These are phyloP conservation scores for Dillenia turbinata DNA, from an alignment of 164 flowering plant genomes.

Conservation along the genomic window DNA sequence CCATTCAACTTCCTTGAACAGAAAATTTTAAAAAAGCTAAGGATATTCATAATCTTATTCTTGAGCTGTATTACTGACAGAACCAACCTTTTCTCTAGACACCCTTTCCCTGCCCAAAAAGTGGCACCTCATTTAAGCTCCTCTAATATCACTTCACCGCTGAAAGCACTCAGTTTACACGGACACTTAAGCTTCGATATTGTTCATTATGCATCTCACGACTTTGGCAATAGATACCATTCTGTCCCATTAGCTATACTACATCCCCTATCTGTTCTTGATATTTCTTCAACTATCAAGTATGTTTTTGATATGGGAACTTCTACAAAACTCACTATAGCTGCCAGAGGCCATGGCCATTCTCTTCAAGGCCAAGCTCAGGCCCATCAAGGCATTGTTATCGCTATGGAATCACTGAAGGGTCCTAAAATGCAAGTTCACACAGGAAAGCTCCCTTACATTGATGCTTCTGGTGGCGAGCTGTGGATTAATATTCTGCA, in stretches of 20 bases:
- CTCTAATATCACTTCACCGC: conserved; percentile 16
- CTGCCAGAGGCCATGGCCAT: conserved; percentile 94
- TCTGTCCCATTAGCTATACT: conserved; percentile 61
- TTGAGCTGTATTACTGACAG: conserved; percentile 29
- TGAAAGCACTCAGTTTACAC: conserved; percentile 31
- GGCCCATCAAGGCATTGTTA: conserved; percentile 58
- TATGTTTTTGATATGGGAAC: conserved; percentile 50
- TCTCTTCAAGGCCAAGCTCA: conserved; percentile 88
- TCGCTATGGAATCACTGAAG: conserved; percentile 68
- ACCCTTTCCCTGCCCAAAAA: conserved; percentile 10
- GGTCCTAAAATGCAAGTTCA: conserved; percentile 34
- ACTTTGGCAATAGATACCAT: conserved; percentile 67
- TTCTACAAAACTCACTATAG: conserved; percentile 53
- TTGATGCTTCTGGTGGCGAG: conserved; percentile 85
- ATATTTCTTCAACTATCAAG: conserved; percentile 53
- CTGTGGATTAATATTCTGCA: conserved; percentile 83
- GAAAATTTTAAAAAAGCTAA: conserved; percentile 21
- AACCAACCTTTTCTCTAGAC: conserved; percentile 38
- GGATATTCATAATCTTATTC: conserved; percentile 32
- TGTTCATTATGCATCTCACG: conserved; percentile 53
- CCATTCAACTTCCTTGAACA: conserved; percentile 20
- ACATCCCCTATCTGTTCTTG: conserved; percentile 58
- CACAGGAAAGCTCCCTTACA: conserved; percentile 46
- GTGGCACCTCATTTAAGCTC: conserved; percentile 7
- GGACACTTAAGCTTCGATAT: conserved; percentile 47